A percentile compares a stretch with the other conserved stretches of the same genome.
Conservation (phyloP, 2,329 filamentous ascomycete genomes). For the Chaetothyriales sp. region DNA sequence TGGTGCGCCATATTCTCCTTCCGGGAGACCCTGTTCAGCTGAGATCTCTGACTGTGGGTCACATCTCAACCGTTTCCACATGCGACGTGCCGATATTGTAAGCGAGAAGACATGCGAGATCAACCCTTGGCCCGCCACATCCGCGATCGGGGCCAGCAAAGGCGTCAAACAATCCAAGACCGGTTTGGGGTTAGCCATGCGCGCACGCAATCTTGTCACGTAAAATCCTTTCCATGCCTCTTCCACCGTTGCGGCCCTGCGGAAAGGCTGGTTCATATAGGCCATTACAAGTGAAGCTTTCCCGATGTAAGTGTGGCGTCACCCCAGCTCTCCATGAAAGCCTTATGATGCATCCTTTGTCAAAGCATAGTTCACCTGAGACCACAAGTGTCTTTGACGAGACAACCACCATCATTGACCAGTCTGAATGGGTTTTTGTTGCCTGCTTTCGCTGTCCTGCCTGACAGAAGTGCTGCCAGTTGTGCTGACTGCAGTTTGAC, state of each 20-base stretch:
- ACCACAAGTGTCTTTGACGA: conserved; percentile 11
- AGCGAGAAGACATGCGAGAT: no score
- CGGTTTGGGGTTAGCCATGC: neutral
- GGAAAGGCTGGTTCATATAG: no score
- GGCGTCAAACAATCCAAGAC: neutral
- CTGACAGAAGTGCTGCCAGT: neutral
- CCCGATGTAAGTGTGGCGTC: neutral
- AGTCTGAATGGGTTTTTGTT: conserved; percentile 3
- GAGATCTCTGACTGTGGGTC: neutral
- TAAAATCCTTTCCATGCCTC: neutral
- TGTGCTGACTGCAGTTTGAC: neutral
- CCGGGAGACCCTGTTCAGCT: neutral
- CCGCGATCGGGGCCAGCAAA: neutral
- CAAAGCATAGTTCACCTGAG: conserved; percentile 33
- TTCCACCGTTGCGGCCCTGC: no score
- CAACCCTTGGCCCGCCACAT: no score
- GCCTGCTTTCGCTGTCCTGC: neutral
- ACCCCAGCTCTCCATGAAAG: neutral
- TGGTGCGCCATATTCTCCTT: neutral
- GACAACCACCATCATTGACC: conserved; percentile 9
- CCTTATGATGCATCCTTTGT: conserved; percentile 24
- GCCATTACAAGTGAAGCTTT: neutral
- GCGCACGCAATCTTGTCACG: neutral
- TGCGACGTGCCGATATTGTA: no score
- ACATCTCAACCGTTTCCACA: neutral